Evolutionary conservation across 371 early-diverging fungal species (phyloP).

Genomic region (Gilbertella persicaria): DNA sequence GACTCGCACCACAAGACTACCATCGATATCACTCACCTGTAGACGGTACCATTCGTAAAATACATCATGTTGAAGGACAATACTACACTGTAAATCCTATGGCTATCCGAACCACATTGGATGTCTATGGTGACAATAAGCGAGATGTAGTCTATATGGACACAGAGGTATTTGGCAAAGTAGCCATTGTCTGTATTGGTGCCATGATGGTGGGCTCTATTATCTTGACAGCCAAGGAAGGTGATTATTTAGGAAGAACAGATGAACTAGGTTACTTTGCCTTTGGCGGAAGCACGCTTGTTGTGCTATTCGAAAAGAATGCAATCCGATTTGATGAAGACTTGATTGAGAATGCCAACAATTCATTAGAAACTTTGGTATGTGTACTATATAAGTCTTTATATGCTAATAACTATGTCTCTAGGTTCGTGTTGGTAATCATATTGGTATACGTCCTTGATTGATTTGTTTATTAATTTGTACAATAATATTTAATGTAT

Average conservation of each 20-base stretch:
- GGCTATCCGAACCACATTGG: slow-evolving; percentile 77
- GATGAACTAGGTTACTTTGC: slow-evolving; percentile 87
- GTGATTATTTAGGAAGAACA: slow-evolving; percentile 56
- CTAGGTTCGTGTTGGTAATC: slow-evolving; percentile 30
- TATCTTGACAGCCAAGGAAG: slow-evolving; percentile 60
- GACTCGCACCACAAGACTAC: slow-evolving; percentile 90
- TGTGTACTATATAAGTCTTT: background rate
- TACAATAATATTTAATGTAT: background rate
- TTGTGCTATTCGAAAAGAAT: slow-evolving; percentile 71
- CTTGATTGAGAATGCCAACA: slow-evolving; percentile 58
- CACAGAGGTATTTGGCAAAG: slow-evolving; percentile 69
- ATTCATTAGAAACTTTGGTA: slow-evolving; percentile 60
- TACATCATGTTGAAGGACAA: slow-evolving; percentile 64
- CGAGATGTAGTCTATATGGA: slow-evolving; percentile 74
- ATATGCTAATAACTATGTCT: background rate
- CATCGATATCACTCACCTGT: slow-evolving; percentile 87
- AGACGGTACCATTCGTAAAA: slow-evolving; percentile 66
- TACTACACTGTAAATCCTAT: slow-evolving; percentile 90
- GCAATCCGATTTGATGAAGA: slow-evolving; percentile 69
- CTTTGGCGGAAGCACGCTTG: slow-evolving; percentile 80
- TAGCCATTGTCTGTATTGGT: slow-evolving; percentile 77
- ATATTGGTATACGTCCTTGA: slow-evolving; percentile 20
- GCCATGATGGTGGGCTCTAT: slow-evolving; percentile 94
- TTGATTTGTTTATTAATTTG: background rate
- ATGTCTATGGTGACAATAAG: slow-evolving; percentile 87